These are phyloP conservation scores for Punctularia strigosozonata DNA, from an alignment of 768 basidiomycete species.

Conservation along the genomic window DNA sequence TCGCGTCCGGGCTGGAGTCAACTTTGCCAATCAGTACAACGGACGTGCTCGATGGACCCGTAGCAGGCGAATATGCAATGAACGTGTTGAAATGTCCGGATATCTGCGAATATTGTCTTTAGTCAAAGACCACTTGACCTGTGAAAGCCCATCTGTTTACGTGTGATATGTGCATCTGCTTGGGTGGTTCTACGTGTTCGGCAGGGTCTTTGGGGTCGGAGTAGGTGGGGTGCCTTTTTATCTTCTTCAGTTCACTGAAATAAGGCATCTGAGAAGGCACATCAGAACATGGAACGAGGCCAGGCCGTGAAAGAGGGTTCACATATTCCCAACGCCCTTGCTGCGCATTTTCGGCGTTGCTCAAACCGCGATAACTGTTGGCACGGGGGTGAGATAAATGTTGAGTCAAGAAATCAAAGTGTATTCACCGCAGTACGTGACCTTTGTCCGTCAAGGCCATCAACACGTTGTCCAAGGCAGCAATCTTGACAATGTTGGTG, in stretches of 20 bases:
- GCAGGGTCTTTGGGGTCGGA: slow-evolving; percentile 16
- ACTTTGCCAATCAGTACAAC: slow-evolving; percentile 61
- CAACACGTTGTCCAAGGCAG: slow-evolving; percentile 60
- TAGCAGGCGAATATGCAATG: slow-evolving; percentile 74
- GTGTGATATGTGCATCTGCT: slow-evolving; percentile 59
- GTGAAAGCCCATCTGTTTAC: slow-evolving; percentile 30
- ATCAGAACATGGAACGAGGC: slow-evolving; percentile 2
- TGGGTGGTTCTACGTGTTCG: slow-evolving; percentile 22
- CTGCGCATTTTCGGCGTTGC: slow-evolving; percentile 24
- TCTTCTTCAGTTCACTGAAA: slow-evolving; percentile 52
- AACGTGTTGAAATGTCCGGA: slow-evolving; percentile 79
- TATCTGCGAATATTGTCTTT: slow-evolving; percentile 34
- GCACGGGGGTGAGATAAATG: no score
- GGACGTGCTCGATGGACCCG: slow-evolving; percentile 53
- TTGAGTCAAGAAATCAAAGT: no score
- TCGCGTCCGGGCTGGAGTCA: slow-evolving; percentile 26
- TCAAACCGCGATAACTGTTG: slow-evolving; percentile 38
- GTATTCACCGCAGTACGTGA: slow-evolving; percentile 65
- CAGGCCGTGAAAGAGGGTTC: slow-evolving; percentile 7
- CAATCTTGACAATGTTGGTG: slow-evolving; percentile 63
- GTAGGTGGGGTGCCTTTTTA: slow-evolving; percentile 36
- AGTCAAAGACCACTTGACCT: slow-evolving; percentile 5
- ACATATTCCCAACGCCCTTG: slow-evolving; percentile 64
- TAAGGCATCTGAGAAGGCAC: slow-evolving; percentile 42
- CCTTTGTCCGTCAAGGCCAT: slow-evolving; percentile 74